phyloP scores from a whole-genome alignment of 208 protist species.

The Hexamita inflata region DNA sequence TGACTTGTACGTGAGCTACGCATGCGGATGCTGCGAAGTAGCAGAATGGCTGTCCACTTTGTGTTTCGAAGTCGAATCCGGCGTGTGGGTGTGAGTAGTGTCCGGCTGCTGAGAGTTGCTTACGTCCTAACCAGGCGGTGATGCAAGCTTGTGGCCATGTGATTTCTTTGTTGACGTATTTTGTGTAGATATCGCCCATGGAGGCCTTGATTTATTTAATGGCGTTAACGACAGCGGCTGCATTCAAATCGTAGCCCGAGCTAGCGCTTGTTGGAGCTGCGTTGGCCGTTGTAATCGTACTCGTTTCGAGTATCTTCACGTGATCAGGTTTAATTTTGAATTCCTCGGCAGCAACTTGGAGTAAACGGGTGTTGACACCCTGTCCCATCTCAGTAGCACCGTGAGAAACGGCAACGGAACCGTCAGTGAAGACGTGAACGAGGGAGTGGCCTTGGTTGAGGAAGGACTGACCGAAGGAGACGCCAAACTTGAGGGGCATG shows the following conservation, averaged over 20 bases:
- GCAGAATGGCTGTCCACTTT: constrained; percentile 41
- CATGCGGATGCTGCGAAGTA: constrained; percentile 55
- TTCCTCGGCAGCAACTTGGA: constrained; percentile 29
- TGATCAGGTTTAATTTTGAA: not conserved
- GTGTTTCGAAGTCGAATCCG: constrained; percentile 17
- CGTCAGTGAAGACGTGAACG: constrained; percentile 52
- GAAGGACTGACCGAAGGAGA: constrained; percentile 54
- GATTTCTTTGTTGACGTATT: too few species aligned
- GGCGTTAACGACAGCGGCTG: too few species aligned
- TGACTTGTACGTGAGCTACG: constrained; percentile 49
- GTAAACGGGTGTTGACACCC: constrained; percentile 30
- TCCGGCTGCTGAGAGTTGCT: too few species aligned
- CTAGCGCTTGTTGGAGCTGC: constrained; percentile 25
- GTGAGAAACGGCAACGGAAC: constrained; percentile 46
- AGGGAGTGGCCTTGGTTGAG: constrained; percentile 55
- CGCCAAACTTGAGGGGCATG: constrained; percentile 64
- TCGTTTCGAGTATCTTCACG: constrained; percentile 27
- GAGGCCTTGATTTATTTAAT: too few species aligned
- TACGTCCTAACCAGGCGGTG: too few species aligned
- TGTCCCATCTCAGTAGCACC: constrained; percentile 53
- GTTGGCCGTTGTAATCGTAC: constrained; percentile 11
- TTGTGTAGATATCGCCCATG: too few species aligned
- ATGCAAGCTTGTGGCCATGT: too few species aligned
- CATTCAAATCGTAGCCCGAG: too few species aligned
- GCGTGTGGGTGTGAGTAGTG: too few species aligned